Evolutionary conservation across 2,329 filamentous ascomycete genomes (phyloP), one percentile per base, ranked within the genome.

Genomic region (Dothideomycetes sp.): DNA sequence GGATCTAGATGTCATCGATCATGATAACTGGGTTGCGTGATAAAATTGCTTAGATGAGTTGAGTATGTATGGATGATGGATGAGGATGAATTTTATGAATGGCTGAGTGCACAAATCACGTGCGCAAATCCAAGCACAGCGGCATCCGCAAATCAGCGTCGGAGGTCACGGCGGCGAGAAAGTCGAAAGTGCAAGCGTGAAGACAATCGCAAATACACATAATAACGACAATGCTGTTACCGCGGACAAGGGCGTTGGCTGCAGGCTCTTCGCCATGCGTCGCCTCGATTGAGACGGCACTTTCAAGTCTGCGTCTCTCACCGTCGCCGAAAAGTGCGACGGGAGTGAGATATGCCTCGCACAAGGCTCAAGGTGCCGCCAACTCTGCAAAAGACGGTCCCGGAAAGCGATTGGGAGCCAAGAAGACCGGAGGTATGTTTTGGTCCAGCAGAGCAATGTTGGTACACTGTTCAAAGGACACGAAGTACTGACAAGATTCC

Each of bases 381-480:
- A 93, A 83, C 56, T 75, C 76, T 49, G 74, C 77, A 19, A 80
- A 80, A 56, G 74, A 82, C 53, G 78, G 79, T 4, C 71, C 80
- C 1, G 81, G 81, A 53, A 94, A 94, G 68, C 86, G 94, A 61
- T 68, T 98, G 51, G 91, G 91, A 51, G 88, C 89, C 4, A 98
- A 98, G 73, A 86, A 89, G 64, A 81, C 82, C 13, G 86, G 84
- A 62, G 89, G 84, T 84, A 70, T 30, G 76, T 53, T 18, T 36
- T 20, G n/a, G n/a, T n/a, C 22, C 16, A 41, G 17, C 16, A 20
- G 11, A 19, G 10, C 20, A 7, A 8, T 6, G 8, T 12, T 9
- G 11, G 8, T n/a, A 11, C 5, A 29, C 13, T 13, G 8, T 6
- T 7, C 22, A 23, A 20, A 20, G 24, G 4, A 17, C 2, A 24